Evolutionary conservation across 805 yeast species (phyloP).

Genomic region (Saccharomycopsis olivae): DNA sequence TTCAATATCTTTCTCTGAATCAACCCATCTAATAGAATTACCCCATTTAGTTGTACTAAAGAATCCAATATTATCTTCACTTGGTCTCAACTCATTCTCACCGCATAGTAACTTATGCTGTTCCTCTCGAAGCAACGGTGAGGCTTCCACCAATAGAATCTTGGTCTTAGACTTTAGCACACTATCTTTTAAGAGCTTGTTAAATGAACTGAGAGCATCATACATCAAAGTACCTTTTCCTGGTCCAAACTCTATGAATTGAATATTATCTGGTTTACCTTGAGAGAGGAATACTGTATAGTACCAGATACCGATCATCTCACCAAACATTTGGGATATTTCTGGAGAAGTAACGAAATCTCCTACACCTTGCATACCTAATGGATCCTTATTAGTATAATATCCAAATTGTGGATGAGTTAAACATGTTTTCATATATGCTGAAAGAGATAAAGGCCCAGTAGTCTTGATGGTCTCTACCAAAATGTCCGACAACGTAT

Average conservation of each 20-base stretch:
- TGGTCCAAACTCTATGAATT: slow-evolving; percentile 70
- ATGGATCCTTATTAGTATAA: slow-evolving; percentile 67
- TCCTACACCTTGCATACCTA: slow-evolving; percentile 41
- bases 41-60: slow-evolving; percentile 39
- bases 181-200: slow-evolving; percentile 24
- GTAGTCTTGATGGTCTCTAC: slow-evolving; percentile 47
- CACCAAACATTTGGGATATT: slow-evolving; percentile 81
- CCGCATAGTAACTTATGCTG: slow-evolving; percentile 44
- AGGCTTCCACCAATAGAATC: slow-evolving; percentile 60
- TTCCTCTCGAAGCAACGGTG: slow-evolving; percentile 46
- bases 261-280: slow-evolving; percentile 31
- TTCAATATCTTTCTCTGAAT: slow-evolving; percentile 41
- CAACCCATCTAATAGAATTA: slow-evolving; percentile 45
- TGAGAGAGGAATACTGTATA: slow-evolving; percentile 49
- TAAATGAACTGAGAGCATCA: slow-evolving; percentile 45
- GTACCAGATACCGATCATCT: slow-evolving; percentile 69
- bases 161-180: slow-evolving; percentile 27
- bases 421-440: slow-evolving; percentile 73
- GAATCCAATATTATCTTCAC: slow-evolving; percentile 27
- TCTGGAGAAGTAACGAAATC: slow-evolving; percentile 85
- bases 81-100: slow-evolving; percentile 17
- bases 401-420: slow-evolving; percentile 72
- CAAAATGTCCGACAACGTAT: slow-evolving; percentile 24
- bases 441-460: slow-evolving; percentile 66
- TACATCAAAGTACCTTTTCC: slow-evolving; percentile 73